Percentiles rank a stretch among this genome's conserved stretches.
Conservation (phyloP, 306 rosid genomes). For the Cyamopsis tetragonoloba region DNA sequence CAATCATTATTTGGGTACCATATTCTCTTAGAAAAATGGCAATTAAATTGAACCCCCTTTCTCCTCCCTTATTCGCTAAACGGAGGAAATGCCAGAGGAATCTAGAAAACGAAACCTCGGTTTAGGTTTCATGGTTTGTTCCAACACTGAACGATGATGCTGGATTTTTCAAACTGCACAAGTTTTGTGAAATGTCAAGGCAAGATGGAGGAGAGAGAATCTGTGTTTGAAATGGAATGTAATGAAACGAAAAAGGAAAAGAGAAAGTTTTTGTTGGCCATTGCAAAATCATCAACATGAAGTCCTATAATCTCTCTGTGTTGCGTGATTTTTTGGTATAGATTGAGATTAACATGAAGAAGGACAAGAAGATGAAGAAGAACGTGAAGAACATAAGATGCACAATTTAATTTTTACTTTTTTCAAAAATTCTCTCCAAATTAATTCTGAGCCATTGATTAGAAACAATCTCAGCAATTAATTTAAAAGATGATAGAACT, state of each 20-base stretch:
- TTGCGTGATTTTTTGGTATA: not conserved
- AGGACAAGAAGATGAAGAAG: too few relatives aligned
- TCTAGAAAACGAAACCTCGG: not conserved
- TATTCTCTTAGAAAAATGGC: not conserved
- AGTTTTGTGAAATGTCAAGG: conserved; percentile 35
- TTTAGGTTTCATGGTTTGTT: not conserved
- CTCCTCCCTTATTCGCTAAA: not conserved
- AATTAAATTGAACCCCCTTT: not conserved
- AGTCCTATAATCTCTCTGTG: conserved; percentile 22
- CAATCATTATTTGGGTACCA: not conserved
- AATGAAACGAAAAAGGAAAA: not conserved
- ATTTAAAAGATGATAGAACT: too few relatives aligned
- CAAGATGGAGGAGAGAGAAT: not conserved
- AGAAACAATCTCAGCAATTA: too few relatives aligned
- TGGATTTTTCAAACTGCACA: conserved; percentile 36
- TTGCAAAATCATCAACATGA: not conserved
- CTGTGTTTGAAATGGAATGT: not conserved
- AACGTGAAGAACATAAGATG: too few relatives aligned
- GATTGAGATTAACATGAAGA: too few relatives aligned
- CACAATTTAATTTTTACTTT: too few relatives aligned
- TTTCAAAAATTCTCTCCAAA: too few relatives aligned
- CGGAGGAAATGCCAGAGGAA: not conserved
- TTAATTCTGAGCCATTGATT: too few relatives aligned
- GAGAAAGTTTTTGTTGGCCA: not conserved
- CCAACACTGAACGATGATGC: not conserved